Base-by-base conservation (phyloP, 805 yeast species). In the Jamesozyma gamospora region DNA sequence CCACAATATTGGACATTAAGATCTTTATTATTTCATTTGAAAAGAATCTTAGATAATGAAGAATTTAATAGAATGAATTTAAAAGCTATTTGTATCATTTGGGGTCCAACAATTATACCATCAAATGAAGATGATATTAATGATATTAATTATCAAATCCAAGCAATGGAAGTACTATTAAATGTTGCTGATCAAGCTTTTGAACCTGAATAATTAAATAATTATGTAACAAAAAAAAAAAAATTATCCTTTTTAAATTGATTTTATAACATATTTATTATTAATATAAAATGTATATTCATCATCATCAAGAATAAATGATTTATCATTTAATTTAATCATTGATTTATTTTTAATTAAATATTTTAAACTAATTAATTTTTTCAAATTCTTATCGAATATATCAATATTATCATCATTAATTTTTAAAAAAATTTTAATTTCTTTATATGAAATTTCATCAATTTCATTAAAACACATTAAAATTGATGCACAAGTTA, bases 1-100 rank as follows among this genome's bases (percentile, higher is more conserved):
- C 92, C 94, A 1, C 86, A 90, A 42, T 92, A 92, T 59, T 88
- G 94, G 69, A 88, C 97, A 0, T 69, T 92, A 49, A 69, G 96
- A 48, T 77, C 85, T 28, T 65, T 92, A 48, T 66, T 88, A 2
- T 85, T 90, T 70, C 99, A 92, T 60, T 72, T 92, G 45, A 77
- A 80, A 45, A 74, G 80, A 41, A 79, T 92, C 12, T 75, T 80
- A 29, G 71, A 72, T 24, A 69, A 77, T 41, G 79, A 78, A 52
- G 69, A 69, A 16, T 50, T 62, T 28, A 86, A 87, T 56, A 72
- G 92, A 56, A 92, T 92, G 98, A 77, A 77, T 35, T 70, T 79
- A 42, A 79, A 80, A 53, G 80, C 82, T 43, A 61, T 92, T 51
- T 84, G 94, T 35, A 84, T 85, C 30, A 87, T 90, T 29, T 92